These are phyloP conservation scores for Aphelidium insulamus DNA, from an alignment of 371 early-diverging fungal genomes.

Conservation along the genomic window DNA sequence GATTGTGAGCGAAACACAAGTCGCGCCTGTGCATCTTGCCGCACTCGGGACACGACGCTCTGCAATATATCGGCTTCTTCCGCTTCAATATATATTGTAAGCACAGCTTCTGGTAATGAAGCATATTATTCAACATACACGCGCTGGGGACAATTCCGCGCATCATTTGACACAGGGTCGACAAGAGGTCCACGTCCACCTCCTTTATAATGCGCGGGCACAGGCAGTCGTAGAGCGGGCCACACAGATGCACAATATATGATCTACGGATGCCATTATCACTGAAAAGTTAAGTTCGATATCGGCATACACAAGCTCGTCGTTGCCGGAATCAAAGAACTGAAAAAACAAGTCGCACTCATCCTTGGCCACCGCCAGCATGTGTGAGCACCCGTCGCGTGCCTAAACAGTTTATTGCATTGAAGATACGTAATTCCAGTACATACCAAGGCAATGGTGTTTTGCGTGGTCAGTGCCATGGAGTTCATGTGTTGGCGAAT, in stretches of 20 bases:
- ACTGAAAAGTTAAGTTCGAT: conserved; percentile 1
- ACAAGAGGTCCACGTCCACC: conserved; percentile 42
- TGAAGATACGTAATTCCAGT: no score
- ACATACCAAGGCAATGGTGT: no score
- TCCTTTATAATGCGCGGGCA: conserved; percentile 71
- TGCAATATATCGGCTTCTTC: no score
- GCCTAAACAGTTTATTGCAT: no score
- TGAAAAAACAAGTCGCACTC: conserved; percentile 50
- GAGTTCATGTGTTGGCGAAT: no score
- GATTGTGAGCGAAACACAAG: conserved; percentile 63
- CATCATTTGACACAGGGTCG: conserved; percentile 55
- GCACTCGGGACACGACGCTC: conserved; percentile 43
- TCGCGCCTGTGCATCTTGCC: conserved; percentile 62
- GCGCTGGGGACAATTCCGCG: no score
- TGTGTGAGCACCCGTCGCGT: conserved; percentile 47
- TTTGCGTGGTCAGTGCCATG: no score
- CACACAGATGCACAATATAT: conserved; percentile 35
- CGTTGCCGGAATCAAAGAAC: conserved; percentile 44
- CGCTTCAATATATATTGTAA: no score
- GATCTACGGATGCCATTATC: conserved; percentile 15
- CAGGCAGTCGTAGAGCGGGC: conserved; percentile 53
- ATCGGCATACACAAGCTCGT: conserved; percentile 24
- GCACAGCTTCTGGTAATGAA: no score
- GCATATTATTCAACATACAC: no score
- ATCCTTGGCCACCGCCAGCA: conserved; percentile 51